Evolutionary conservation across 805 yeast species (phyloP), one percentile per base, ranked within the genome.

Genomic region (Yarrowia bubula): DNA sequence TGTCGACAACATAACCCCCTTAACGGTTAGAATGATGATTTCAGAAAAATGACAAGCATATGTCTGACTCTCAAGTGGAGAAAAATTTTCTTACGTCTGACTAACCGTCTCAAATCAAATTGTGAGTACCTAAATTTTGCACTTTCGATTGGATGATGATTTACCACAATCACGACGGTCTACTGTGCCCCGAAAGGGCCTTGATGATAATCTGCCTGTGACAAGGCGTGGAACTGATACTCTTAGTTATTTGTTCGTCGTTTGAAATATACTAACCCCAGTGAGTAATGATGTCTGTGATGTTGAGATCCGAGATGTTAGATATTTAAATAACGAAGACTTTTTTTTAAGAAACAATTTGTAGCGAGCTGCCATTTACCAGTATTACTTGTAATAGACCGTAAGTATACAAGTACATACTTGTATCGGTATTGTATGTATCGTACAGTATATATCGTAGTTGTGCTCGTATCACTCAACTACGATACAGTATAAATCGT

Each of bases 11-110:
- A 35, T 38, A 38, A 13, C 55, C 8, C 28, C 4, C n/a, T 5
- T 17, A 18, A 64, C 70, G 68, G 70, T 75, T 74, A 84, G 86
- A 76, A 87, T 86, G 95, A 89, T 82, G 83, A 84, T 80, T 83
- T 83, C 84, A 84, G 76, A 73, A 81, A 78, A 78, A 76, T 77
- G 97, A 92, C 98, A 92, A 92, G 98, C 98, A 92, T 92, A 92
- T 92, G 96, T 92, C 98, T 87, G 96, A 92, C 77, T 78, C 76
- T 75, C 13, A 37, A 71, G 66, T 75, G 79, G 91, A 84, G 79
- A 92, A 84, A 75, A 84, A 78, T 75, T 81, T 77, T 80, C 84
- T 83, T 79, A 75, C 73, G 86, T 84, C 88, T 84, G 88, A 84
- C 77, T 69, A 71, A 71, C 71, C 72, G 46, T 44, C 71, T 60